These are phyloP conservation scores for Penicillium macrosclerotiorum DNA, from an alignment of 495 filamentous ascomycete species.

Conservation along the genomic window DNA sequence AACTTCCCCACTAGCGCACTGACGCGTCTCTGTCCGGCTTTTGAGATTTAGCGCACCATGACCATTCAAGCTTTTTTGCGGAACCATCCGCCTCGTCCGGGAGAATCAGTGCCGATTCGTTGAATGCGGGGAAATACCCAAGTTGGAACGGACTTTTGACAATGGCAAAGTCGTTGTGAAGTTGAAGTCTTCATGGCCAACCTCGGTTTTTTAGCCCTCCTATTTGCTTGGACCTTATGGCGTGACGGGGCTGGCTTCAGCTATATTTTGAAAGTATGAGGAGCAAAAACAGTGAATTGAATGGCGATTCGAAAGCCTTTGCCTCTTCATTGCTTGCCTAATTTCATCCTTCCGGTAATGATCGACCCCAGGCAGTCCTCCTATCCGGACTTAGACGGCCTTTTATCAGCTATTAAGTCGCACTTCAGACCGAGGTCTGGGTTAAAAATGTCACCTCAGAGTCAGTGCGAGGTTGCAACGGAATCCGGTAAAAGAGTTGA, in stretches of 20 bases:
- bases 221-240: too few relatives aligned
- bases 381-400: conserved; percentile 1
- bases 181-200: too few relatives aligned
- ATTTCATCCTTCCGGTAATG: conserved; percentile 7
- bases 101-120: conserved; percentile 5
- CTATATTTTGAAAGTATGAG: too few relatives aligned
- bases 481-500: too few relatives aligned
- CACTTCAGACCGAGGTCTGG: too few relatives aligned
- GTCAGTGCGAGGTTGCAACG: conserved; percentile 18
- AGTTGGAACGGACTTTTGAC: neutral
- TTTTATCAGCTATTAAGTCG: conserved; percentile 1
- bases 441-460: conserved; percentile 8
- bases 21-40: neutral
- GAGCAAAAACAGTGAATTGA: too few relatives aligned
- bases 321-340: too few relatives aligned
- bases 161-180: neutral
- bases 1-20: too few relatives aligned
- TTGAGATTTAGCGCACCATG: neutral
- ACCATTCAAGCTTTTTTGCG: conserved; percentile 18
- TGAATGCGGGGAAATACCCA: neutral
- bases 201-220: too few relatives aligned
- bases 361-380: neutral
- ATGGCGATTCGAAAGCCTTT: neutral
- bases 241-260: too few relatives aligned
- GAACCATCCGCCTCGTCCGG: conserved; percentile 6